Base-by-base conservation (phyloP, 192 early-diverging fungal species). In the Phlyctochytrium bullatum region DNA sequence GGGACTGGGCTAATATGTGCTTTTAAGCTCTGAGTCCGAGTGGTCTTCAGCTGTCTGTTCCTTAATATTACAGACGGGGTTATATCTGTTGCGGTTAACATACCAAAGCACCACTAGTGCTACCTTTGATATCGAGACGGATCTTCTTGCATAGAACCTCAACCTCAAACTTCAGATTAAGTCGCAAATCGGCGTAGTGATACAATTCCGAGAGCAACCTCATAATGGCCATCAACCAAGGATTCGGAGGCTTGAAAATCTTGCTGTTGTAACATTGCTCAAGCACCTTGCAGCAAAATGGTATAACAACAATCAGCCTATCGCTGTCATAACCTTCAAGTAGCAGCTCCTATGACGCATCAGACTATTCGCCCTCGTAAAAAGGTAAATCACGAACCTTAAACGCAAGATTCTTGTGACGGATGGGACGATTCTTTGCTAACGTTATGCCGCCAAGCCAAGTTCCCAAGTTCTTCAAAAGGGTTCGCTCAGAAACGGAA, bases 371-470 rank as follows among this genome's bases (percentile, higher is more conserved):
- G 28, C 35, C 52, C 29, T 53, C 56, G 35, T 52, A 56, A 79
- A 52, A 23, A 47, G 3, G 28, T 16, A 35, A 73, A 36, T 2
- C 32, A 3, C 23, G n/a, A 53, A 82, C 87, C 82, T 99, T 99
- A 77, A 99, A 93, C 0, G 93, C 88, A 52, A 98, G 84, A 62
- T 96, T 88, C 65, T 97, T 95, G 75, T 97, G 95, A 74, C 92
- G 90, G 71, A 99, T 96, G 10, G 97, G 97, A 60, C 84, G 86
- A 76, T 99, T 91, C 34, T 90, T 88, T n/a, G 93, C 94, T 14
- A 99, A 75, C n/a, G 97, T 95, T 69, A 98, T 86, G n/a, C 88
- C 87, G 40, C 97, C 97, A 20, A 99, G 86, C 97, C 97, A 99
- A 3, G 94, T 88, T 27, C 97, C 97, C 36, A 99, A 75, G 73